Conservation (phyloP, 2,329 filamentous ascomycete genomes). For the Neofusicoccum sp. region DNA sequence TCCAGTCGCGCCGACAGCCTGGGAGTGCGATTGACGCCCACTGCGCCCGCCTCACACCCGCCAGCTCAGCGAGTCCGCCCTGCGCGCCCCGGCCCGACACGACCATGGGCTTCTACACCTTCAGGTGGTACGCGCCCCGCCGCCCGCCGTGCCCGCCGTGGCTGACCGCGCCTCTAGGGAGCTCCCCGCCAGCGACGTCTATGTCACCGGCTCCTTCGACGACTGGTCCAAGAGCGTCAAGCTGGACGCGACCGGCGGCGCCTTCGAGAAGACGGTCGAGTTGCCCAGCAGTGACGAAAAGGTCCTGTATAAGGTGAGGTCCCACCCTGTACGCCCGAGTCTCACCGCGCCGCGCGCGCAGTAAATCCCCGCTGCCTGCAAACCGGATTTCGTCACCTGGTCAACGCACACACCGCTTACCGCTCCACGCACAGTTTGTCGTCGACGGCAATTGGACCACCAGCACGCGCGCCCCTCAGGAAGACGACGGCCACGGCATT, state of each 20-base stretch:
- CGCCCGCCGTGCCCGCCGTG: constrained; percentile 12
- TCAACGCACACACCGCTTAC: constrained; percentile 20
- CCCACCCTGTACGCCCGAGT: constrained; percentile 7
- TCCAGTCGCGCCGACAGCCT: not conserved
- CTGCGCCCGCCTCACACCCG: not conserved
- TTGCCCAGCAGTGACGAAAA: constrained; percentile 67
- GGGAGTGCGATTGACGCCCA: constrained; percentile 2
- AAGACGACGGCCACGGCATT: constrained; percentile 79
- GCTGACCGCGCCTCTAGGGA: constrained; percentile 58
- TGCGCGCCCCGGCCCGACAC: constrained; percentile 7
- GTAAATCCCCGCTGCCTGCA: constrained; percentile 14
- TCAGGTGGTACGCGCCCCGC: constrained; percentile 60
- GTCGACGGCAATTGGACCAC: constrained; percentile 89
- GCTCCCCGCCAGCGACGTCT: constrained; percentile 80
- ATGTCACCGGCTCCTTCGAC: constrained; percentile 94
- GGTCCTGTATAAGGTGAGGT: constrained; percentile 88
- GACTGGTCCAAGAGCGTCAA: constrained; percentile 85
- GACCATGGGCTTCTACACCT: constrained; percentile 66
- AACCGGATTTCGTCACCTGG: constrained; percentile 18
- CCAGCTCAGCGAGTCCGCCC: constrained; percentile 5
- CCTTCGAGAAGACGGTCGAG: constrained; percentile 78
- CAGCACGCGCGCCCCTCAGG: constrained; percentile 76
- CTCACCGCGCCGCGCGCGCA: constrained; percentile 7
- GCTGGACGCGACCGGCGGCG: constrained; percentile 68
- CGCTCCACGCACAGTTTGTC: constrained; percentile 66